Conservation (phyloP, 805 yeast species). For the Barnettozyma californica region DNA sequence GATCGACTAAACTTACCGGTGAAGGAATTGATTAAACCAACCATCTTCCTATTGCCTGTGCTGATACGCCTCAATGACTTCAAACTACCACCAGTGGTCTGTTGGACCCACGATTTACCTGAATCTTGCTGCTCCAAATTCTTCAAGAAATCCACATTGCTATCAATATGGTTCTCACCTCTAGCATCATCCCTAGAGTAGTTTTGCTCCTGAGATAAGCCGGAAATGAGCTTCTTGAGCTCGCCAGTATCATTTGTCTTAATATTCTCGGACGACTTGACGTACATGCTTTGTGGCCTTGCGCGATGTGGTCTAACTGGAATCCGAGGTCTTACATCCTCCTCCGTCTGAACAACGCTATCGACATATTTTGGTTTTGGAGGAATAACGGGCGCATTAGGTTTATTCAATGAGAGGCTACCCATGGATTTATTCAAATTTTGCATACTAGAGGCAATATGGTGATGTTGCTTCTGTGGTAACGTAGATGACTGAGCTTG, state of each 20-base stretch:
- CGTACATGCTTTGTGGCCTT: conserved; percentile 35
- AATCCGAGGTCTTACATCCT: neutral
- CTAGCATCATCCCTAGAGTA: conserved; percentile 18
- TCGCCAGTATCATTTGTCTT: conserved; percentile 10
- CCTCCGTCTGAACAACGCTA: conserved; percentile 23
- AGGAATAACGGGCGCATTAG: conserved; percentile 10
- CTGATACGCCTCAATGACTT: conserved; percentile 26
- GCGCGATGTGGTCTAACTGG: conserved; percentile 4
- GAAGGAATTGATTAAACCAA: conserved; percentile 21
- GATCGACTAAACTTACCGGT: conserved; percentile 26
- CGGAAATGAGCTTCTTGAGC: conserved; percentile 16
- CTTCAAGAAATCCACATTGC: conserved; percentile 35
- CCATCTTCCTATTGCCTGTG: conserved; percentile 22
- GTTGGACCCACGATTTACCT: conserved; percentile 29
- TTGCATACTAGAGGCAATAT: conserved; percentile 9
- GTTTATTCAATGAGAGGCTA: conserved; percentile 13
- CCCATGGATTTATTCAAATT: conserved; percentile 22
- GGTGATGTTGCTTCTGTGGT: conserved; percentile 21
- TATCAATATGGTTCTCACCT: conserved; percentile 24
- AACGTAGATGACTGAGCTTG: conserved; percentile 5
- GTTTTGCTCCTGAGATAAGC: conserved; percentile 11
- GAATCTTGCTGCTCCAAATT: conserved; percentile 32
- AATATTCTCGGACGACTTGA: conserved; percentile 7
- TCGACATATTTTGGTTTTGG: conserved; percentile 23
- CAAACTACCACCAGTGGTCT: conserved; percentile 29